Percentiles rank a stretch among this genome's conserved stretches.
Evolutionary conservation across 1,139 yeast species (phyloP).

Genomic region (Yamadazyma diospyri): DNA sequence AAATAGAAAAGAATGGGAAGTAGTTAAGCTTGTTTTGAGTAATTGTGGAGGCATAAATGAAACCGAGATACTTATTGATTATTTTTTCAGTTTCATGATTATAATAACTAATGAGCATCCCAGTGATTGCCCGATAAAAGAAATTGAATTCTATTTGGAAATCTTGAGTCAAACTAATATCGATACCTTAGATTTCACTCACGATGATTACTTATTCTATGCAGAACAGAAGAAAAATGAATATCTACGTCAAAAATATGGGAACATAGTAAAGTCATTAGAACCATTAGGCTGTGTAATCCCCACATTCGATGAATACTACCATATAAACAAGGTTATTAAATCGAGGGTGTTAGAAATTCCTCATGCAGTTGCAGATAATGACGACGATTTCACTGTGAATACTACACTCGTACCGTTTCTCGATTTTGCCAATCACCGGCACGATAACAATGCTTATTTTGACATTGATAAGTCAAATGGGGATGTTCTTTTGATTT

Average conservation of each 20-base stretch:
- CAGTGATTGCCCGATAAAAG: conserved; percentile 9
- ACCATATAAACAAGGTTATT: conserved; percentile 48
- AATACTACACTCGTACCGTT: conserved; percentile 61
- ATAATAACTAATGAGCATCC: conserved; percentile 2
- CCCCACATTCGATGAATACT: conserved; percentile 25
- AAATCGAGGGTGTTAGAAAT: conserved; percentile 61
- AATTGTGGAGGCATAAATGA: conserved; percentile 19
- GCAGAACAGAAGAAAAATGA: conserved; percentile 15
- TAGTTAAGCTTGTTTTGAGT: conserved; percentile 22
- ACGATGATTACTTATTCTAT: conserved; percentile 13
- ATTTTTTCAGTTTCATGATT: conserved; percentile 23
- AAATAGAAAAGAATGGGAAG: conserved; percentile 18
- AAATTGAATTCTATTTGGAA: conserved; percentile 23
- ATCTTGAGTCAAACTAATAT: conserved; percentile 22
- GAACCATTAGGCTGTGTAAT: conserved; percentile 1
- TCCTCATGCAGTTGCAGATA: conserved; percentile 35
- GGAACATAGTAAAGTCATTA: conserved; percentile 8
- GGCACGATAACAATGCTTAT: conserved; percentile 42
- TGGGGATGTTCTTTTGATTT: conserved; percentile 40
- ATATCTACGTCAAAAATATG: conserved; percentile 15
- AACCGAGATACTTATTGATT: conserved; percentile 28
- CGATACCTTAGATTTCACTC: conserved; percentile 9
- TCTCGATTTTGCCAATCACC: conserved; percentile 66
- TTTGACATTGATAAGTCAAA: conserved; percentile 57
- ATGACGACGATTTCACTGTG: conserved; percentile 37